Base-by-base conservation (phyloP, 257 asterid genomes). In the Salvia rosmarinus region DNA sequence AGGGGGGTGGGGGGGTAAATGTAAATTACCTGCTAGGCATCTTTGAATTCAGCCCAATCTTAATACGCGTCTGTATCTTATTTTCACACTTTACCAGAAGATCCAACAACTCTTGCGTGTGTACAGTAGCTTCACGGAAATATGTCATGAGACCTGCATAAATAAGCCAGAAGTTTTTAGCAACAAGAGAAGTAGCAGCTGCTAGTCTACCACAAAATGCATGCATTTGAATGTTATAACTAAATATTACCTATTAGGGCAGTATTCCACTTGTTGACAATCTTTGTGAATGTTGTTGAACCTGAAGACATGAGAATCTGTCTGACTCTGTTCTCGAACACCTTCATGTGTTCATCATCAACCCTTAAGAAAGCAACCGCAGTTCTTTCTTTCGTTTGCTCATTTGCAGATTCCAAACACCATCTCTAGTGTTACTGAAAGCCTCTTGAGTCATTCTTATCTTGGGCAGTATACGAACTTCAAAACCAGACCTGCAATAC, bases 271-370 rank as follows among this genome's bases (percentile, higher is more conserved):
- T 95, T 95, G 94, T 95, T 95, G 76, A 95, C 99, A 44, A 95
- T 95, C 87, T 95, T 95, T 6, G 99, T 95, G 84, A 95, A 91
- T 30, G 99, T 95, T 40, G 99, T 95, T 8, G 99, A 95, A 68
- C 99, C 99, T 6, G 99, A 95, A 57, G 99, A 95, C 99, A 95
- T 95, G 52, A 95, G 99, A 74, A 95, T 89, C 88, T 95, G 99
- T 77, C 98, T 85, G 1, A 85, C 97, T 39, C 99, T 90, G 80
- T 91, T 95, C 84, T 95, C 99, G 46, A 95, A 95, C 67, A 95
- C 95, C 82, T 95, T 95, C 99, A 95, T 95, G 79, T 95, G 98
- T 80, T 95, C 99, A 73, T 91, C 99, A 83, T 95, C 99, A 16
- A 95, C 99, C 50, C 99, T 79, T 78, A 95, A 70, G 86, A 95